Conservation (phyloP, 2,329 filamentous ascomycete species). For the Apiospora rasikravindrae region DNA sequence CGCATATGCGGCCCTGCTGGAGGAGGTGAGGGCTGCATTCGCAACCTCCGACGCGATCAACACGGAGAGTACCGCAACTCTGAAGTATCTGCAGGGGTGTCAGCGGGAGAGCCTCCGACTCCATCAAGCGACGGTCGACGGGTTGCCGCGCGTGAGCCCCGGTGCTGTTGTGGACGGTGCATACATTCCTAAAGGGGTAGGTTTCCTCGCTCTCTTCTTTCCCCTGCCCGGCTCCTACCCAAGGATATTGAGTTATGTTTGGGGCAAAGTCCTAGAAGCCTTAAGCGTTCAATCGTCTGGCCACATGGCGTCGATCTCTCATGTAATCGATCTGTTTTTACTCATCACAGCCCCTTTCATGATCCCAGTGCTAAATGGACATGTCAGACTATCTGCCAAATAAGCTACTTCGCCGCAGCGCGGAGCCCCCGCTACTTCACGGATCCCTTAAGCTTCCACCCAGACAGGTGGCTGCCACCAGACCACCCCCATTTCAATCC, state of each 20-base stretch:
- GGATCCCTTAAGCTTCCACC: neutral
- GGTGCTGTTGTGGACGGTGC: constrained; percentile 22
- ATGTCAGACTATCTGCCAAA: neutral
- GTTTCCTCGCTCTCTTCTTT: no score
- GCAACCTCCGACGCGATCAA: neutral
- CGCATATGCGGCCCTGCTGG: constrained; percentile 9
- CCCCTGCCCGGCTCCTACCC: no score
- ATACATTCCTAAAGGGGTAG: constrained; percentile 24
- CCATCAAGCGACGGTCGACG: constrained; percentile 20
- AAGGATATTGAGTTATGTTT: no score
- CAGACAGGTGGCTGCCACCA: neutral
- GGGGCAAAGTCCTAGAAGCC: no score
- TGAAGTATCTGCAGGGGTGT: constrained; percentile 24
- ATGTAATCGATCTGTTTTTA: no score
- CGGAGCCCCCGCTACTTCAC: neutral
- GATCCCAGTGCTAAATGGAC: no score
- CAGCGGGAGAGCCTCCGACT: constrained; percentile 23
- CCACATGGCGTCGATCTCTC: no score
- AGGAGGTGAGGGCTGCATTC: neutral
- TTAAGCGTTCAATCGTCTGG: no score
- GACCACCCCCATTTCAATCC: neutral
- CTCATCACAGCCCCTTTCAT: no score
- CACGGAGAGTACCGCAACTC: neutral
- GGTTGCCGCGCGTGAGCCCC: constrained; percentile 25
- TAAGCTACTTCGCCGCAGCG: neutral